These are phyloP conservation scores for Huntiella abstrusa DNA, from an alignment of 2,329 filamentous ascomycete genomes.

Conservation along the genomic window DNA sequence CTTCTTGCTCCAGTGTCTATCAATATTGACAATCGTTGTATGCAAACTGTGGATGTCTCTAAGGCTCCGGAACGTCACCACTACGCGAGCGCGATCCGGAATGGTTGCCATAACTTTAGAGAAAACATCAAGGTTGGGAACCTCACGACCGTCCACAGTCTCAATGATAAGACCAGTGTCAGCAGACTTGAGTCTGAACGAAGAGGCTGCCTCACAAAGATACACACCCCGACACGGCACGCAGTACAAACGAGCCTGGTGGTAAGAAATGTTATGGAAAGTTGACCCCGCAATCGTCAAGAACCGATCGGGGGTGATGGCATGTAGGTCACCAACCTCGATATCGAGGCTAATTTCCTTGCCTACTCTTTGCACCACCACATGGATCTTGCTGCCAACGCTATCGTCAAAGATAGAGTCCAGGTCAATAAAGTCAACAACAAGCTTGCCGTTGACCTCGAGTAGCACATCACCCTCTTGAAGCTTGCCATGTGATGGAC, in stretches of 20 bases:
- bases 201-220: slow-evolving; percentile 84
- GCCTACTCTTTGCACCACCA: slow-evolving; percentile 77
- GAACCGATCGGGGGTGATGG: slow-evolving; percentile 89
- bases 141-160: slow-evolving; percentile 78
- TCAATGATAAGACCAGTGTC: slow-evolving; percentile 90
- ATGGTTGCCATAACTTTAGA: slow-evolving; percentile 80
- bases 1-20: slow-evolving; percentile 88
- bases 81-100: slow-evolving; percentile 64
- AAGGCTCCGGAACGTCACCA: slow-evolving; percentile 90
- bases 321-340: slow-evolving; percentile 72
- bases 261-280: slow-evolving; percentile 93
- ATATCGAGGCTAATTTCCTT: slow-evolving; percentile 73
- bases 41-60: slow-evolving; percentile 86
- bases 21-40: slow-evolving; percentile 79
- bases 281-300: slow-evolving; percentile 84
- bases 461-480: slow-evolving; percentile 88
- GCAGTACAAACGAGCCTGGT: slow-evolving; percentile 89
- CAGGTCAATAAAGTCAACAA: slow-evolving; percentile 81
- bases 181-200: slow-evolving; percentile 82
- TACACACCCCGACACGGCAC: slow-evolving; percentile 85
- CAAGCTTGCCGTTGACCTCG: slow-evolving; percentile 79
- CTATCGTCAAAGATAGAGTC: slow-evolving; percentile 83
- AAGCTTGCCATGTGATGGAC: slow-evolving; percentile 69
- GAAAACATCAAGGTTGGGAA: slow-evolving; percentile 71
- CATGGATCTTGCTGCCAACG: slow-evolving; percentile 57